These are phyloP conservation scores for Hypholoma sublateritium DNA, from an alignment of 768 basidiomycete species.

Conservation along the genomic window DNA sequence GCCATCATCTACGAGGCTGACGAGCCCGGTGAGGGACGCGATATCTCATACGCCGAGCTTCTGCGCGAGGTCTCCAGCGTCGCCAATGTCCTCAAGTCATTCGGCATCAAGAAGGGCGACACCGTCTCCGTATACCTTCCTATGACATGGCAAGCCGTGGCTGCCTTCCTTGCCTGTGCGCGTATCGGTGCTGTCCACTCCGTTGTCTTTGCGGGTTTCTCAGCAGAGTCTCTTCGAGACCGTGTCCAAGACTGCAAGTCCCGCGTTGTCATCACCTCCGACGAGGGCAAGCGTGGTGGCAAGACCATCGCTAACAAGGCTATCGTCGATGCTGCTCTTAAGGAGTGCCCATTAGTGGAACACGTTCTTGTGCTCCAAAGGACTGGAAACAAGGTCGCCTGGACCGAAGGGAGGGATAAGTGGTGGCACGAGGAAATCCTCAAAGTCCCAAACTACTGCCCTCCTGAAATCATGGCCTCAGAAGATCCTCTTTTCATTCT, in stretches of 20 bases:
- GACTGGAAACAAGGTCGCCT: conserved; percentile 81
- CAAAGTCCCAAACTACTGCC: conserved; percentile 85
- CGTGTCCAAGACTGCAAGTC: conserved; percentile 87
- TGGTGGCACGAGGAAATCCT: conserved; percentile 97
- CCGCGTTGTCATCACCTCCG: conserved; percentile 91
- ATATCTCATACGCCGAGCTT: conserved; percentile 81
- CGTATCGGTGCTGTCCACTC: conserved; percentile 96
- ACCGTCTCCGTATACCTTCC: conserved; percentile 92
- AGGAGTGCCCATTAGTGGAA: conserved; percentile 81
- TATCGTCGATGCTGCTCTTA: conserved; percentile 90
- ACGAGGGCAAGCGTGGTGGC: conserved; percentile 92
- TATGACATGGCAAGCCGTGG: conserved; percentile 94
- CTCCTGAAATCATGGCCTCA: conserved; percentile 82
- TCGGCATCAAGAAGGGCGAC: conserved; percentile 94
- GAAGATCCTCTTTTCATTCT: conserved; percentile 99
- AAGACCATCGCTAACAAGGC: conserved; percentile 93
- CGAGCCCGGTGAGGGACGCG: conserved; percentile 78
- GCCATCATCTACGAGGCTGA: conserved; percentile 99
- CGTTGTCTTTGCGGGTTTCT: conserved; percentile 97
- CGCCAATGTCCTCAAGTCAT: conserved; percentile 87
- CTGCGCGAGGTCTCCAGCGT: conserved; percentile 85
- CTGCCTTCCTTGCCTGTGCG: conserved; percentile 96
- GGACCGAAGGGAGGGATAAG: conserved; percentile 81
- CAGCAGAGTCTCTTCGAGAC: conserved; percentile 91
- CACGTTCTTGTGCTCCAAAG: conserved; percentile 88